These are phyloP conservation scores for Lactarius akahatsu DNA, from an alignment of 768 basidiomycete genomes.

Conservation along the genomic window DNA sequence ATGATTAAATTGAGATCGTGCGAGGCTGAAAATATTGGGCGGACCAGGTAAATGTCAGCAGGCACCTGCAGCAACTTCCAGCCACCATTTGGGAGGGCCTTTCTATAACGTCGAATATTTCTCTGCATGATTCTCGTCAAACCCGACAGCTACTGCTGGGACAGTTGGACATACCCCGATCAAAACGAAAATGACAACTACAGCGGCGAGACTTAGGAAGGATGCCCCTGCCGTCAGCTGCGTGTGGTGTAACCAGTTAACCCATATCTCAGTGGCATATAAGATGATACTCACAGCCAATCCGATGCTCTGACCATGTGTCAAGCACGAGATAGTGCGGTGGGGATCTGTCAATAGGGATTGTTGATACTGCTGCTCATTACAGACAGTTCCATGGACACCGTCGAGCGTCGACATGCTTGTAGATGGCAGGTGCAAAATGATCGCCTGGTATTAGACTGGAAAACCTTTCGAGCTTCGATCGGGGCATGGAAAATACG, in stretches of 20 bases:
- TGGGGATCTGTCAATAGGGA: background rate
- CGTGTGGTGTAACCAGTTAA: background rate
- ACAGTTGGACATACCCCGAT: conserved; percentile 20
- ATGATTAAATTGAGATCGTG: conserved; percentile 26
- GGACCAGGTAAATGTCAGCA: conserved; percentile 45
- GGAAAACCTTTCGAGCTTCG: no score
- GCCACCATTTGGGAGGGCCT: background rate
- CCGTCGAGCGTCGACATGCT: conserved; percentile 4
- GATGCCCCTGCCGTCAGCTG: conserved; percentile 41
- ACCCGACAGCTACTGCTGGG: no score
- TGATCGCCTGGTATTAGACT: background rate
- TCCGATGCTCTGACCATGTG: conserved; percentile 39
- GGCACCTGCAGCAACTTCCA: conserved; percentile 38
- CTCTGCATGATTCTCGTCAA: conserved; percentile 14
- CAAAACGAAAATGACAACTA: background rate
- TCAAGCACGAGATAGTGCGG: conserved; percentile 33
- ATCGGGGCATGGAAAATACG: no score
- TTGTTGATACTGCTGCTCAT: conserved; percentile 4
- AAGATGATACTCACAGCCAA: conserved; percentile 34
- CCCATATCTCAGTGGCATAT: background rate
- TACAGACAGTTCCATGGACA: conserved; percentile 22
- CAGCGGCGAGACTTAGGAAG: conserved; percentile 2
- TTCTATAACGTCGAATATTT: conserved; percentile 20
- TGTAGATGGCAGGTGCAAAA: background rate
- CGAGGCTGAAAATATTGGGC: background rate